Evolutionary conservation across 148 eudicot genomes (phyloP).

Genomic region (Camellia granthamiana): DNA sequence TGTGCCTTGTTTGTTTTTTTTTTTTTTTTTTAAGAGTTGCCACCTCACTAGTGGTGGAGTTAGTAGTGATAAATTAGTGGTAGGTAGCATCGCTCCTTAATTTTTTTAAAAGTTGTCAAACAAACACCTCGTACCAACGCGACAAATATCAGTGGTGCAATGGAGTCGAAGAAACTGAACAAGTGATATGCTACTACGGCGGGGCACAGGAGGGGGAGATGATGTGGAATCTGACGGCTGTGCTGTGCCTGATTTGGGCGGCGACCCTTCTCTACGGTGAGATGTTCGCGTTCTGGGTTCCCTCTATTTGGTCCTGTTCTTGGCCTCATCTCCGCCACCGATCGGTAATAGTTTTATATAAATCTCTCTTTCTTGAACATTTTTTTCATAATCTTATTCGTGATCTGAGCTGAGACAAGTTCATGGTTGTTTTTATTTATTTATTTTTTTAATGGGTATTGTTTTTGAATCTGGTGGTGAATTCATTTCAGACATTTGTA

Average conservation of each 20-base stretch:
- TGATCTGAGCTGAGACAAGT: not conserved
- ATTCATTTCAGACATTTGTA: not conserved
- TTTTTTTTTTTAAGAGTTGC: too few relatives aligned
- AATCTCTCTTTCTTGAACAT: not conserved
- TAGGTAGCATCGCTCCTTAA: too few relatives aligned
- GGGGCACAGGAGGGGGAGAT: slow-evolving; percentile 8
- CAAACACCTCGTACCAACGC: too few relatives aligned
- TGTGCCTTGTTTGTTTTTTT: too few relatives aligned
- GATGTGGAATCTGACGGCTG: slow-evolving; percentile 56
- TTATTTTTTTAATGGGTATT: not conserved
- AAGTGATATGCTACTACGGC: not conserved
- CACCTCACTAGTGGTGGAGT: too few relatives aligned
- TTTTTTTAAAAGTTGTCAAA: too few relatives aligned
- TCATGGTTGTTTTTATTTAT: not conserved
- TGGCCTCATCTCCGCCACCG: slow-evolving; percentile 65
- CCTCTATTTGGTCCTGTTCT: slow-evolving; percentile 56
- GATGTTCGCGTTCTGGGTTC: slow-evolving; percentile 75
- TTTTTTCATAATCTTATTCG: not conserved
- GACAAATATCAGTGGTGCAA: too few relatives aligned
- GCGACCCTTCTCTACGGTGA: slow-evolving; percentile 71
- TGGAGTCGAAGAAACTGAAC: too few relatives aligned
- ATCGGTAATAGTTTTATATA: slow-evolving; percentile 19
- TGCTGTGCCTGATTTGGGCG: slow-evolving; percentile 61
- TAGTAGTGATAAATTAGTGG: too few relatives aligned
- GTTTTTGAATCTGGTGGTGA: not conserved